Evolutionary conservation across 75 land plant genomes (phyloP).

Genomic region (Pinus albicaulis): DNA sequence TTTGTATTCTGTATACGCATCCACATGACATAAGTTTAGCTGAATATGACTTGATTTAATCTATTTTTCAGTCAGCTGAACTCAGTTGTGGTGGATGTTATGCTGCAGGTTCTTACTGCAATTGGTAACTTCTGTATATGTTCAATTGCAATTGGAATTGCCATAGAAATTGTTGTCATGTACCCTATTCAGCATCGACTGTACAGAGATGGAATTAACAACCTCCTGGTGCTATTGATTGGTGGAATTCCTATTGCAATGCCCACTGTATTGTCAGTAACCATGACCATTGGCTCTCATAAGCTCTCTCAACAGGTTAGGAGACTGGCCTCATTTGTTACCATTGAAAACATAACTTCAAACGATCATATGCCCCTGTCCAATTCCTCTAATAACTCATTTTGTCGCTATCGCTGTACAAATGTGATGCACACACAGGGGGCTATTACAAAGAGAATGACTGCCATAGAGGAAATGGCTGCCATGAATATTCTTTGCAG

Average conservation of each 20-base stretch:
- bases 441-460: slow-evolving; percentile 72
- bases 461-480: slow-evolving; percentile 73
- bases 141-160: slow-evolving; percentile 65
- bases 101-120: slow-evolving; percentile 60
- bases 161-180: slow-evolving; percentile 70
- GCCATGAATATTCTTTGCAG: slow-evolving; percentile 73
- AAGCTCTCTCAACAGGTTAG: slow-evolving; percentile 61
- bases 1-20: neutral
- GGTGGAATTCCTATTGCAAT: slow-evolving; percentile 88
- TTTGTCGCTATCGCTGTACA: neutral
- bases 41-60: too few species aligned
- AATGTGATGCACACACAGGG: slow-evolving; percentile 34
- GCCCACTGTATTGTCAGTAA: slow-evolving; percentile 82
- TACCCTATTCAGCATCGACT: slow-evolving; percentile 54
- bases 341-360: neutral
- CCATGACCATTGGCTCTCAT: slow-evolving; percentile 87
- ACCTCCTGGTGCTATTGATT: slow-evolving; percentile 70
- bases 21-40: too few species aligned
- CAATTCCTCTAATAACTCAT: neutral
- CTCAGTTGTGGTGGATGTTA: neutral
- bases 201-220: slow-evolving; percentile 64
- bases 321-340: neutral
- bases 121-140: slow-evolving; percentile 83
- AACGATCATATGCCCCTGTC: neutral
- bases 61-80: neutral